A percentile compares a stretch with the other conserved stretches of the same genome.
phyloP scores from a whole-genome alignment of 2,329 filamentous ascomycete species.

The Orbilia ellipsospora region DNA sequence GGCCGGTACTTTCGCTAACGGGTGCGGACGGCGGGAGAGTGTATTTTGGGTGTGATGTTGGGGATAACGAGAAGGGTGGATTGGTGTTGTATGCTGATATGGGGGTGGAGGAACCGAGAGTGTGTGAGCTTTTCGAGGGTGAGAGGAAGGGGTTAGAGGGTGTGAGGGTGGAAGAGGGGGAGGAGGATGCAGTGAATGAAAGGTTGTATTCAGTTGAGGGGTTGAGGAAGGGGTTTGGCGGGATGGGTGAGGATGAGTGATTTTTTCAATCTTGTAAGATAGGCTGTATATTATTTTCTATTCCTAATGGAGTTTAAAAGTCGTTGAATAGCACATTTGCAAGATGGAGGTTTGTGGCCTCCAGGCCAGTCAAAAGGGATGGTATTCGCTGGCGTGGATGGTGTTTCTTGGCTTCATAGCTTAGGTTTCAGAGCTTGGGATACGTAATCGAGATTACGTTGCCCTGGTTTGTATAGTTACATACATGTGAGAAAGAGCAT shows the following conservation, averaged over 20 bases:
- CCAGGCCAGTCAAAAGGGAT: too few relatives aligned
- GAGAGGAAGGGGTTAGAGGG: constrained; percentile 11
- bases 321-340: too few relatives aligned
- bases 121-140: constrained; percentile 15
- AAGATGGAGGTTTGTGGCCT: too few relatives aligned
- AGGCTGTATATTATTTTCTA: too few relatives aligned
- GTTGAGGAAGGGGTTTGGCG: constrained; percentile 49
- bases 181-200: constrained; percentile 25
- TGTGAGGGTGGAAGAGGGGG: constrained; percentile 8
- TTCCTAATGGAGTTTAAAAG: too few relatives aligned
- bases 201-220: constrained; percentile 35
- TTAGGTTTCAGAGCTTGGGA: too few relatives aligned
- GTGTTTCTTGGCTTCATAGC: too few relatives aligned
- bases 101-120: neutral
- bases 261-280: constrained; percentile 3
- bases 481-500: too few relatives aligned
- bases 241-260: constrained; percentile 39
- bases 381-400: too few relatives aligned
- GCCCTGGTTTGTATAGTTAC: too few relatives aligned
- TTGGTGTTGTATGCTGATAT: constrained; percentile 28
- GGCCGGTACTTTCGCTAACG: constrained; percentile 21
- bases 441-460: too few relatives aligned
- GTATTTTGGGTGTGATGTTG: constrained; percentile 31
- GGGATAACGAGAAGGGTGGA: neutral
- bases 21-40: constrained; percentile 3